phyloP scores from a whole-genome alignment of 768 basidiomycete genomes.

The Lenzites betulinus region DNA sequence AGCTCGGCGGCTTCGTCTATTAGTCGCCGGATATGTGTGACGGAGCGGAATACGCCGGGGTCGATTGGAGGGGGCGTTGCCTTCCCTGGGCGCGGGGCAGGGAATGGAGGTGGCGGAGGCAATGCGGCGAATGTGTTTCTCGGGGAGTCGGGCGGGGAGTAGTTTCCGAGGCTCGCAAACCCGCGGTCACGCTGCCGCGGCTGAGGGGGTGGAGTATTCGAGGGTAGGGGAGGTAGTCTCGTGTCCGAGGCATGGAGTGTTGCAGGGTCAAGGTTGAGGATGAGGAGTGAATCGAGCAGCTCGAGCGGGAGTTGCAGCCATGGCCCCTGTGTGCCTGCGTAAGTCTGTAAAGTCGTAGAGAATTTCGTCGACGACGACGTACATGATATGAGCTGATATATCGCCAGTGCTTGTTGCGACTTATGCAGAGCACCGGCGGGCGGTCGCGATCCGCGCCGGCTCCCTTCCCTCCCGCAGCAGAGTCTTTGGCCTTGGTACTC shows the following conservation, averaged over 20 bases:
- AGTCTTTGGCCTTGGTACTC: constrained; percentile 51
- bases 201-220: constrained; percentile 18
- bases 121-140: constrained; percentile 30
- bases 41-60: constrained; percentile 81
- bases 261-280: constrained; percentile 75
- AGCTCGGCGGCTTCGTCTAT: constrained; percentile 91
- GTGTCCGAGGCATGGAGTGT: constrained; percentile 52
- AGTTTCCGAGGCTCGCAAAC: constrained; percentile 43
- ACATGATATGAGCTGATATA: constrained; percentile 93
- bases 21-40: constrained; percentile 71
- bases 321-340: constrained; percentile 60
- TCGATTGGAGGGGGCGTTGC: constrained; percentile 86
- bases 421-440: constrained; percentile 77
- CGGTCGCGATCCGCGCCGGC: constrained; percentile 46
- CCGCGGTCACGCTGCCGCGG: constrained; percentile 49
- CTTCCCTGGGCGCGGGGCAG: constrained; percentile 59
- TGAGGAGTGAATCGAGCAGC: constrained; percentile 77
- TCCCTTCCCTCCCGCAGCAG: not conserved
- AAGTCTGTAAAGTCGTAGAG: not conserved
- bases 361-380: constrained; percentile 37
- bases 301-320: constrained; percentile 91
- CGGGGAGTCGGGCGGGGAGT: constrained; percentile 38
- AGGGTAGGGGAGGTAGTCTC: constrained; percentile 41
- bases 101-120: constrained; percentile 47
- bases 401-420: constrained; percentile 92